Evolutionary conservation across 2,329 filamentous ascomycete genomes (phyloP).

Genomic region (Ampelomyces quisqualis): DNA sequence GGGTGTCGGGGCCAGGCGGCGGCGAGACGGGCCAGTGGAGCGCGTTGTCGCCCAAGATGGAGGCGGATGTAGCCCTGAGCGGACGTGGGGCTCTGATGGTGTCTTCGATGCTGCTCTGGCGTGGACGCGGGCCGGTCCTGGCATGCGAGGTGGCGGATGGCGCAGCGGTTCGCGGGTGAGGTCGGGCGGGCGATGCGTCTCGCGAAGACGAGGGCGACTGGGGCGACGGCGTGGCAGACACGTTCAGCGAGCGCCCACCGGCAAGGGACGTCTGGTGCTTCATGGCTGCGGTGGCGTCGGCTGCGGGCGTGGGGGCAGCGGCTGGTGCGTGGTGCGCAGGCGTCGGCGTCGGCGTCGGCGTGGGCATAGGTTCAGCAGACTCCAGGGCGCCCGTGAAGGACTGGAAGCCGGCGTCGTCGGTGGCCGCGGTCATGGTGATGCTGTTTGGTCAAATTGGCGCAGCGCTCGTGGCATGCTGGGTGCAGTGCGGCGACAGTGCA

Average conservation of each 20-base stretch:
- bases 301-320: too few relatives aligned
- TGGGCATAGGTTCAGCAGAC: slow-evolving; percentile 38
- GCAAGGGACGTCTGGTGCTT: slow-evolving; percentile 27
- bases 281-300: too few relatives aligned
- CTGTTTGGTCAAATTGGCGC: slow-evolving; percentile 27
- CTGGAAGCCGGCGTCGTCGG: slow-evolving; percentile 37
- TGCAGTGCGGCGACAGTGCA: slow-evolving; percentile 11
- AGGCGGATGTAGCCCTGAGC: slow-evolving; percentile 61
- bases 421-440: slow-evolving; percentile 29
- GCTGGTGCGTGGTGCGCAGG: slow-evolving; percentile 13
- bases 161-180: slow-evolving; percentile 27
- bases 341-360: slow-evolving; percentile 1
- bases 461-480: slow-evolving; percentile 35
- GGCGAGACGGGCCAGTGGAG: slow-evolving; percentile 78
- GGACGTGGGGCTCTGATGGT: slow-evolving; percentile 63
- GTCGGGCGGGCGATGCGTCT: slow-evolving; percentile 50
- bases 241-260: slow-evolving; percentile 31
- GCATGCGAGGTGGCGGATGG: slow-evolving; percentile 20
- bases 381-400: slow-evolving; percentile 41
- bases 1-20: slow-evolving; percentile 49
- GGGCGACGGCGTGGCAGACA: slow-evolving; percentile 42
- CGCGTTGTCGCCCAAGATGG: slow-evolving; percentile 49
- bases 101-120: slow-evolving; percentile 57
- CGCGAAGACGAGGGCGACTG: slow-evolving; percentile 51
- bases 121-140: slow-evolving; percentile 39